Percentiles rank a stretch among this genome's conserved stretches.
phyloP scores from a whole-genome alignment of 306 rosid species.

The Quercus bicolor region DNA sequence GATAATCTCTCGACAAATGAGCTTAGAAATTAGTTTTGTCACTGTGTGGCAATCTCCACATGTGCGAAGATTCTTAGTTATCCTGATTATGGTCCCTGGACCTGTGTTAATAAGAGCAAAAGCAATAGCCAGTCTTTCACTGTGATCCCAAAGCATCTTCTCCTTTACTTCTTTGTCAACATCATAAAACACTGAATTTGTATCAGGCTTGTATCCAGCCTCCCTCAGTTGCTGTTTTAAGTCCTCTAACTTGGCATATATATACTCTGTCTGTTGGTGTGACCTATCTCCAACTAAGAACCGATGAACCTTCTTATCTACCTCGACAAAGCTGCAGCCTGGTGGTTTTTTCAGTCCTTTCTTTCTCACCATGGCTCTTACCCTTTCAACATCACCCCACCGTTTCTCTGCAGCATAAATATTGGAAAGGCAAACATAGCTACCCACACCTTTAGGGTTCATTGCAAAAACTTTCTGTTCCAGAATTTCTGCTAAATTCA shows the following conservation, averaged over 20 bases:
- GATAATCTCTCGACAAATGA: slow-evolving; percentile 38
- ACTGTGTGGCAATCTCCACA: slow-evolving; percentile 58
- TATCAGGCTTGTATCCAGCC: slow-evolving; percentile 59
- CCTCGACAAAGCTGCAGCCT: slow-evolving; percentile 54
- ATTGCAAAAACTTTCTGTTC: slow-evolving; percentile 48
- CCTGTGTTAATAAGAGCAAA: slow-evolving; percentile 46
- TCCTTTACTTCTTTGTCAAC: slow-evolving; percentile 54
- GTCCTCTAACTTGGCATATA: slow-evolving; percentile 41
- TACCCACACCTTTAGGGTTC: slow-evolving; percentile 48
- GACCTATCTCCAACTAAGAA: slow-evolving; percentile 53
- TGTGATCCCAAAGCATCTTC: slow-evolving; percentile 63
- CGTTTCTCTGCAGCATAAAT: slow-evolving; percentile 54
- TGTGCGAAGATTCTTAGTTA: slow-evolving; percentile 58
- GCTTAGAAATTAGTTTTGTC: slow-evolving; percentile 47
- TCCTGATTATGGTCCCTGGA: slow-evolving; percentile 47
- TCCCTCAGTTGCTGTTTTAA: slow-evolving; percentile 48
- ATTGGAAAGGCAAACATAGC: slow-evolving; percentile 64
- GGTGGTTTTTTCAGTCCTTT: slow-evolving; percentile 46
- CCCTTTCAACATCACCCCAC: slow-evolving; percentile 56
- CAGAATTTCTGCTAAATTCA: slow-evolving; percentile 52
- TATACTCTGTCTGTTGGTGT: slow-evolving; percentile 41
- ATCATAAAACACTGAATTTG: slow-evolving; percentile 52
- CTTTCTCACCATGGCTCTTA: slow-evolving; percentile 43
- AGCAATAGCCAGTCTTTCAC: slow-evolving; percentile 60
- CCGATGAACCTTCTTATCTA: slow-evolving; percentile 51